Base-by-base conservation (phyloP, 129 eudicot species). In the Arctium minus region DNA sequence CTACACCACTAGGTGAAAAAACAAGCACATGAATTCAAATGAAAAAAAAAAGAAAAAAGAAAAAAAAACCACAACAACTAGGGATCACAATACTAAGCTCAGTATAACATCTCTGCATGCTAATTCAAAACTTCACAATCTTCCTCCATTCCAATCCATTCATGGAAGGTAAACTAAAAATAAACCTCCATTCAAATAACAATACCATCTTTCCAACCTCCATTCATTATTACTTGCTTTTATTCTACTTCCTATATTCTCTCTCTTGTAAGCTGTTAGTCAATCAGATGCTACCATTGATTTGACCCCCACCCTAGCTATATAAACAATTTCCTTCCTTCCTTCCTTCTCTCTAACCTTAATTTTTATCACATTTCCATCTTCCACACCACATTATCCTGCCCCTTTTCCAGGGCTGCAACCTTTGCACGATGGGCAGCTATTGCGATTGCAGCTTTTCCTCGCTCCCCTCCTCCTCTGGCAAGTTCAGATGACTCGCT, bases 391-490 rank as follows among this genome's bases (percentile, higher is more conserved):
- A 87, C 71, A 3, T 86, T 88, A 29, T 79, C 89, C 32, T 73
- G 73, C 1, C 74, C 31, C 27, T 86, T 83, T 88, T 88, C 93
- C 72, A 93, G 53, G 0, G 97, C 97, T 3, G 96, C 96, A 75
- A 93, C 97, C 82, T 93, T 91, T 4, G 96, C 92, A 73, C 92
- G 81, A 74, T 85, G 85, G 69, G 88, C 89, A 38, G 90, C 87
- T 40, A 84, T 62, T 3, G 79, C 74, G 37, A 79, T 76, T 35
- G 79, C 88, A 3, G 72, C 73, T 75, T 87, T 93, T 22, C 81
- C 91, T 32, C 90, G 80, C 29, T 86, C 94, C 67, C 89, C 92
- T 1, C 65, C 94, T 53, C 89, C 64, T 56, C 70, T 91, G 2
- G 91, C 86, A 77, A 87, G 83, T 42, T 91, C 94, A 22, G 89